Evolutionary conservation across 306 rosid species (phyloP).

Genomic region (Casuarina cunninghamiana): DNA sequence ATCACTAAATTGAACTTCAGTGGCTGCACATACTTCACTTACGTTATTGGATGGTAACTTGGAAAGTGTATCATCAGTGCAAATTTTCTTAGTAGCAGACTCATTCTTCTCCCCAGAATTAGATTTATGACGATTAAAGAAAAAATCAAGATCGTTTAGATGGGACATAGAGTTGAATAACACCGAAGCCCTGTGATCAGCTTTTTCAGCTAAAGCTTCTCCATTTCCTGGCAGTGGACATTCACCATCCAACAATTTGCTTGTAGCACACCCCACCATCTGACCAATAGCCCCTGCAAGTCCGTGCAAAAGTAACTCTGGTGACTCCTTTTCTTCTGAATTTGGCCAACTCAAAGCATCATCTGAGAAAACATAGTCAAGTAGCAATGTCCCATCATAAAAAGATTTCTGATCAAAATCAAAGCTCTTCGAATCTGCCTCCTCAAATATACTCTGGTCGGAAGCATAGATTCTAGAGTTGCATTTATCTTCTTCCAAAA

Average conservation of each 20-base stretch:
- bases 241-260: slow-evolving; percentile 28
- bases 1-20: slow-evolving; percentile 36
- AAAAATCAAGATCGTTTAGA: slow-evolving; percentile 59
- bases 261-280: slow-evolving; percentile 30
- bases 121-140: slow-evolving; percentile 63
- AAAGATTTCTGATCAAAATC: slow-evolving; percentile 39
- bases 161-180: slow-evolving; percentile 62
- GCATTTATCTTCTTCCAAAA: slow-evolving; percentile 66
- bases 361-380: slow-evolving; percentile 51
- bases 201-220: slow-evolving; percentile 41
- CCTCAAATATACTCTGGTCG: slow-evolving; percentile 49
- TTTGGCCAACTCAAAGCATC: slow-evolving; percentile 36
- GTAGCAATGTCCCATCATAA: slow-evolving; percentile 36
- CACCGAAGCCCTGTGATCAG: slow-evolving; percentile 53
- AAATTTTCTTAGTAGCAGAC: slow-evolving; percentile 36
- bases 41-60: slow-evolving; percentile 34
- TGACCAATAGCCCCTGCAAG: slow-evolving; percentile 30
- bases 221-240: slow-evolving; percentile 35
- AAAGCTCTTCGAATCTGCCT: slow-evolving; percentile 36
- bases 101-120: slow-evolving; percentile 31
- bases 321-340: slow-evolving; percentile 41
- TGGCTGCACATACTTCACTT: slow-evolving; percentile 15
- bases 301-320: slow-evolving; percentile 42
- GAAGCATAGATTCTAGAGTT: slow-evolving; percentile 35
- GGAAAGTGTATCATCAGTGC: slow-evolving; percentile 33